Evolutionary conservation across 2,329 filamentous ascomycete species (phyloP), one percentile per base, ranked within the genome.

Genomic region (Apiospora saccharicola): DNA sequence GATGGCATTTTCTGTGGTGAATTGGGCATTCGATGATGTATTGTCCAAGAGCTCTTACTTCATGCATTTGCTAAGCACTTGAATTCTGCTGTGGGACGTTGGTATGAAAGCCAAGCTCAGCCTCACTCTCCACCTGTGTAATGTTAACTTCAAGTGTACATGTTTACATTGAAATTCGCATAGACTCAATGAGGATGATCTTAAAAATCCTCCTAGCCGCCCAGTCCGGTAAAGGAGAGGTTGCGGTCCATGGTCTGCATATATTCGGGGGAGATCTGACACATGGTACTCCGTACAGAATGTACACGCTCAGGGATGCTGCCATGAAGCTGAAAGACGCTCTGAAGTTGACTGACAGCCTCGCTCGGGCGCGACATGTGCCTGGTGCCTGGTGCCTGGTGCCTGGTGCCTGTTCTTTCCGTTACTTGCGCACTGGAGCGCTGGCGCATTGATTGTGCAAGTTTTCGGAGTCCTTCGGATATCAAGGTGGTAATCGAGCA

Each of bases 161-260:
- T 37, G 14, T 37, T 37, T 22, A 37, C 53, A 10, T 37, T 41
- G 12, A 3, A n/a, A 6, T 10, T 37, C 16, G n/a, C 30, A 41
- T 2, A 64, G 19, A 41, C 22, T 3, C 34, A 34, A 41, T 41
- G 57, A 64, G 57, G 19, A 8, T 64, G 57, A 64, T 22, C 34
- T 41, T 64, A 64, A 14, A n/a, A 41, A 41, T n/a, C 19, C 34
- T 14, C 30, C 57, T 34, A 64, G 57, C 22, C 10, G 22, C 34
- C 57, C 34, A 64, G 57, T 34, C 57, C 22, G 57, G 57, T 41
- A 64, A 64, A 22, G 57, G 34, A 16, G 22, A 64, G 57, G 34
- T 12, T 12, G 34, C 14, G 57, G 30, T 19, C 30, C 57, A 64
- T n/a, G 57, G 34, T n/a, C 34, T 64, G 22, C 57, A 22, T 41